Base-by-base conservation (phyloP, 2,329 filamentous ascomycete species). In the Penicillium occitanis region DNA sequence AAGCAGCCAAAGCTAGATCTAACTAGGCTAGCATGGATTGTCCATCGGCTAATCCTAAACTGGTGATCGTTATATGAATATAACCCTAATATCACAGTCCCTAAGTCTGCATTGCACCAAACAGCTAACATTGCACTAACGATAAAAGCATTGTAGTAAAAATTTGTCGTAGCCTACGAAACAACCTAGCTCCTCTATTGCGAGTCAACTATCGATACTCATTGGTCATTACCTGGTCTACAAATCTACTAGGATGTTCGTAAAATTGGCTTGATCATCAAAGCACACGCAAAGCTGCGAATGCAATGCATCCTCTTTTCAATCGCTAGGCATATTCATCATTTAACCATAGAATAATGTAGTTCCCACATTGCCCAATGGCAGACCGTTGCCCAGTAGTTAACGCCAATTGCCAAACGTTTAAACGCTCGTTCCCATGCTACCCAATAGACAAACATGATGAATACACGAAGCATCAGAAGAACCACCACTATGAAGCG, bases 401-500 rank as follows among this genome's bases (percentile, higher is more conserved):
- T 42, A 66, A 61, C 58, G 59, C 64, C 51, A 42, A 51, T 53
- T 42, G 30, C 53, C 65, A 63, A 66, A 53, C 53, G 53, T 60
- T 35, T 51, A 63, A 64, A 48, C 48, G 65, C 53, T 66, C 55
- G 60, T 63, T 63, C 61, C 65, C 42, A 63, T 63, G 58, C 61
- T 50, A 65, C 62, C 66, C 58, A 60, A 64, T 63, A 65, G 62
- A 67, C 57, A 40, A 64, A 63, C 50, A 58, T 62, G 61, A 67
- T 65, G 57, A 67, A 64, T 53, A 58, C 48, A 48, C 50, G 61
- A 53, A 37, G 62, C 55, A 64, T 64, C 40, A 62, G 74, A 51
- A 51, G 22, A 19, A 58, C 50, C 48, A 28, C 46, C 53, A 53
- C 35, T 71, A 78, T 75, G 77, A 78, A 68, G 73, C 73, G 58